Evolutionary conservation across 768 basidiomycete genomes (phyloP).

Genomic region (Suillus occidentalis): DNA sequence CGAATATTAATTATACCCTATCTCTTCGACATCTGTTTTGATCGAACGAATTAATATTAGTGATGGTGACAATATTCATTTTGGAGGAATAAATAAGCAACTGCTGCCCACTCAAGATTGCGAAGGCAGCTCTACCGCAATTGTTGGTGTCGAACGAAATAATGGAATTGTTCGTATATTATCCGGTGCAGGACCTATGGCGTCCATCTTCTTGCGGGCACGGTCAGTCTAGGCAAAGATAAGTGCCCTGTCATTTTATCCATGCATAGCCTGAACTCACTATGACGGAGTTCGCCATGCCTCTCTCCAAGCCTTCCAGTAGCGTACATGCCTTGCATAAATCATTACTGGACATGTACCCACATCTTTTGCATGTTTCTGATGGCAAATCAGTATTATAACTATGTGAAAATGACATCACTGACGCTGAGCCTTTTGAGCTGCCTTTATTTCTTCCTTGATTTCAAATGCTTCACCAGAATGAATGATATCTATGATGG

Average conservation of each 20-base stretch:
- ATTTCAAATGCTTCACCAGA: constrained; percentile 92
- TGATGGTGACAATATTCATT: not conserved
- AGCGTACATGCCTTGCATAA: constrained; percentile 94
- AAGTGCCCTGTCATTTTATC: constrained; percentile 2
- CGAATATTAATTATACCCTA: not conserved
- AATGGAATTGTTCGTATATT: constrained; percentile 77
- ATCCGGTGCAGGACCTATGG: constrained; percentile 58
- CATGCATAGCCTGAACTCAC: constrained; percentile 39
- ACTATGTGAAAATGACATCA: constrained; percentile 15
- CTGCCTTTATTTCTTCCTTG: constrained; percentile 78
- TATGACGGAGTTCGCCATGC: constrained; percentile 63
- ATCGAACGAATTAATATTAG: not conserved
- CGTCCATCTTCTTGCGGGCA: constrained; percentile 60
- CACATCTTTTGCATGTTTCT: constrained; percentile 93
- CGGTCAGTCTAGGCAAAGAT: constrained; percentile 58
- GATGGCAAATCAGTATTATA: constrained; percentile 11
- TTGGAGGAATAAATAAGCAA: not conserved
- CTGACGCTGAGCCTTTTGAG: constrained; percentile 84
- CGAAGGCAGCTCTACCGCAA: constrained; percentile 41
- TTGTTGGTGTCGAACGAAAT: constrained; percentile 47
- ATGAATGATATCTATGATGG: constrained; percentile 97
- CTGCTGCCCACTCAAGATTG: not conserved
- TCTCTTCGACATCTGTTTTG: not conserved
- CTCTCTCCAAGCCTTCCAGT: constrained; percentile 87
- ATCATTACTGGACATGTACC: constrained; percentile 95